These are phyloP conservation scores for Chrysosporium queenslandicum DNA, from an alignment of 2,329 filamentous ascomycete genomes.

Conservation along the genomic window DNA sequence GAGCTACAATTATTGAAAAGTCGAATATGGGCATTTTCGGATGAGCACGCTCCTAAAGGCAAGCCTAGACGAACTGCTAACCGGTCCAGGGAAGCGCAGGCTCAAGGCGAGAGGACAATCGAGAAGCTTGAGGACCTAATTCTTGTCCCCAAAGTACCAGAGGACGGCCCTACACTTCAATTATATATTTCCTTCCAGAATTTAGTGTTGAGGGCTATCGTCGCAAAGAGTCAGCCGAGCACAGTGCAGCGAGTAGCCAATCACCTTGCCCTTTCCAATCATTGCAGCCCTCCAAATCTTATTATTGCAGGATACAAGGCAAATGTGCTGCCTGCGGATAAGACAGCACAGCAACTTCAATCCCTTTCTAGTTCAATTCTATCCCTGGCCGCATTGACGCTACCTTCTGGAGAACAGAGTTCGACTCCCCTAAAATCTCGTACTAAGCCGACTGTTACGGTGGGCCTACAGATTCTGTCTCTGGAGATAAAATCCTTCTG, in stretches of 20 bases:
- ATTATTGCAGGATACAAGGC: slow-evolving; percentile 32
- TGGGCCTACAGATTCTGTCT: slow-evolving; percentile 35
- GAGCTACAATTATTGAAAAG: slow-evolving; percentile 34
- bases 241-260: slow-evolving; percentile 26
- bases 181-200: slow-evolving; percentile 28
- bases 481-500: slow-evolving; percentile 34
- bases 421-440: slow-evolving; percentile 12
- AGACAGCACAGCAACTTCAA: slow-evolving; percentile 38
- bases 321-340: slow-evolving; percentile 29
- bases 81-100: neutral
- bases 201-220: slow-evolving; percentile 32
- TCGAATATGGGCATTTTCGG: slow-evolving; percentile 28
- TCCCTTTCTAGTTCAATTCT: slow-evolving; percentile 34
- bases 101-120: neutral
- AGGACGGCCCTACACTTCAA: slow-evolving; percentile 8
- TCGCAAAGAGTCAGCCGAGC: slow-evolving; percentile 26
- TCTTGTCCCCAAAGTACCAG: neutral
- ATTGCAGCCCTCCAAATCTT: slow-evolving; percentile 32
- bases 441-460: slow-evolving; percentile 24
- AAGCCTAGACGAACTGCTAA: slow-evolving; percentile 10
- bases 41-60: slow-evolving; percentile 13
- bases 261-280: slow-evolving; percentile 27
- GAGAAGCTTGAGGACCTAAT: slow-evolving; percentile 25
- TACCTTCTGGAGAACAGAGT: slow-evolving; percentile 14
- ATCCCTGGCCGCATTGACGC: slow-evolving; percentile 25